Conservation (phyloP, 306 rosid species). For the Cucumis melo region DNA sequence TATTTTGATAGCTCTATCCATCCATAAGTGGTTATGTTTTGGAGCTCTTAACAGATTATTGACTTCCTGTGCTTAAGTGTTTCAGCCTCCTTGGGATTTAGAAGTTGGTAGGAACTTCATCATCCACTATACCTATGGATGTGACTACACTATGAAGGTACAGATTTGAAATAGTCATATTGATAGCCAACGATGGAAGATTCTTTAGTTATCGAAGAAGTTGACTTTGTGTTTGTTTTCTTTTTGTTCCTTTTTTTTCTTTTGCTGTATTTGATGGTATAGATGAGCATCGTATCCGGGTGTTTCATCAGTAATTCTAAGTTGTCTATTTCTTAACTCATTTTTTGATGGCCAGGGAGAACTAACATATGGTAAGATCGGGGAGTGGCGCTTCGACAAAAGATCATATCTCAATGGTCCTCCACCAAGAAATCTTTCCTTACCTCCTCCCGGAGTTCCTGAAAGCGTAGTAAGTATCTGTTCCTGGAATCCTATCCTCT, state of each 20-base stretch:
- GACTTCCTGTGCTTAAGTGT: constrained; percentile 6
- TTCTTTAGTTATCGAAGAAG: neutral
- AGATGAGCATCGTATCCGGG: neutral
- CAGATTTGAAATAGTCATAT: neutral
- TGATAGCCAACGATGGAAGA: neutral
- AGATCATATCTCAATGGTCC: constrained; percentile 72
- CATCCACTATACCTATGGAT: constrained; percentile 80
- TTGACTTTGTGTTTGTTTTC: neutral
- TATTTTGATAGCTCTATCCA: neutral
- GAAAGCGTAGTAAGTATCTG: constrained; percentile 72
- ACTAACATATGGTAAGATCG: constrained; percentile 66
- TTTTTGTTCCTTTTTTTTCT: neutral
- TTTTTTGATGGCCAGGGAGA: constrained; percentile 34
- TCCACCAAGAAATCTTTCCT: constrained; percentile 65
- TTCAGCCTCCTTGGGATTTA: constrained; percentile 94
- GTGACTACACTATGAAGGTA: constrained; percentile 71
- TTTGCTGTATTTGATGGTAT: neutral
- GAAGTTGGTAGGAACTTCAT: constrained; percentile 39
- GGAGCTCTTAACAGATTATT: constrained; percentile 8
- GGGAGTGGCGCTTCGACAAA: constrained; percentile 97
- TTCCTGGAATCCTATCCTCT: too few species aligned
- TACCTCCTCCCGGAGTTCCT: constrained; percentile 90
- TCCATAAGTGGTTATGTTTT: neutral
- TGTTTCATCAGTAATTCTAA: neutral
- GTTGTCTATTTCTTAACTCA: neutral